Evolutionary conservation across 352 stramenopile species (phyloP), one percentile per base, ranked within the genome.

Genomic region (Pythium pectinolyticum): DNA sequence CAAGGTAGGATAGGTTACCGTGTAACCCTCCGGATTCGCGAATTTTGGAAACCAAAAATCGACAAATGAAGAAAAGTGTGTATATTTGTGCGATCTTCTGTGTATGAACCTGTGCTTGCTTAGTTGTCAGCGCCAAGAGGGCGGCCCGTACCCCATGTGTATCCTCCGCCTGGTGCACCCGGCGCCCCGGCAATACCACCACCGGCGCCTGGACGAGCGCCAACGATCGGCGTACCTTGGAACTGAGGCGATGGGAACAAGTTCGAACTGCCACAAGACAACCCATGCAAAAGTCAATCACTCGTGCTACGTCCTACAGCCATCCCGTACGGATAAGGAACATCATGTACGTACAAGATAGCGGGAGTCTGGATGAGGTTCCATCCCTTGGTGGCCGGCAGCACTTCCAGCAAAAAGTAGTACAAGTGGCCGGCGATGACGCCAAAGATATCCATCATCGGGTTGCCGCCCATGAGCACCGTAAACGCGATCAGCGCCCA

Each of bases 401-500:
- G 73, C 55, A 95, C 85, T 67, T 97, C 89, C 46, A 95, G 69
- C 49, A 95, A 48, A 49, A 96, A 97, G 73, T 97, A 97, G 78
- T 95, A 97, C 37, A 95, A 57, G 71, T 97, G 89, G 20, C 87
- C 89, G 8, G 88, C 86, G 12, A 95, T 64, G 15, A 97, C 79
- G 2, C 89, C 89, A 28, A 95, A 87, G 48, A 96, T 68, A 63
- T 96, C 84, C 75, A 90, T 92, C 49, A 97, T 90, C 20, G 89
- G 87, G 61, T 84, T 94, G 41, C 84, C 82, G 34, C 89, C 89
- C 28, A 93, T 79, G 40, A 97, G 82, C 47, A 97, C 80, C 31
- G 84, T 95, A 66, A 96, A 96, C 35, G 81, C 89, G 46, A 97
- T 94, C 20, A 96, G 70, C 9, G 86, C 89, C 89, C 89, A 97